Percentiles rank a stretch among this genome's conserved stretches.
These are phyloP conservation scores for Vanrija humicola DNA, from an alignment of 1,284 basidiomycete genomes.

Conservation along the genomic window DNA sequence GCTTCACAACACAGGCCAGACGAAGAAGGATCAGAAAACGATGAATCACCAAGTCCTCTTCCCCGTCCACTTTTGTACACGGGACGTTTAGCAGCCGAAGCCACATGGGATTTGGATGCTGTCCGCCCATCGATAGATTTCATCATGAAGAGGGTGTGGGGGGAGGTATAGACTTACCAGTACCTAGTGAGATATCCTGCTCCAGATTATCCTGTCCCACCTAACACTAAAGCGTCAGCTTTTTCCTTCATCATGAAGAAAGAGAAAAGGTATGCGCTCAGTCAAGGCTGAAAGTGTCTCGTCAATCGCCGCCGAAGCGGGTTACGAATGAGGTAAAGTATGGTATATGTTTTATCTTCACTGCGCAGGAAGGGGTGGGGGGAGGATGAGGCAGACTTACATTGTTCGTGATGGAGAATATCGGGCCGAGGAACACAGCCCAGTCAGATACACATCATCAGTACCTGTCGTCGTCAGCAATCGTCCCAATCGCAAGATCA, in stretches of 20 bases:
- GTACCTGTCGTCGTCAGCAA: constrained; percentile 9
- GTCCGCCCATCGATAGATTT: constrained; percentile 47
- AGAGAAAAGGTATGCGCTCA: constrained; percentile 29
- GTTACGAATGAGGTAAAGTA: constrained; percentile 48
- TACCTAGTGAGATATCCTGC: background rate
- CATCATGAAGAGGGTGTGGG: constrained; percentile 22
- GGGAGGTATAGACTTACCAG: background rate
- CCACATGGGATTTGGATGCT: constrained; percentile 32
- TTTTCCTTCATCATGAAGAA: background rate
- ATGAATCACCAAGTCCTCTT: constrained; percentile 42
- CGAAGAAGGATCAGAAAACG: constrained; percentile 31
- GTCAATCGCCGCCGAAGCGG: constrained; percentile 37
- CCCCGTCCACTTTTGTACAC: constrained; percentile 47
- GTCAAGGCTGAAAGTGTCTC: constrained; percentile 48
- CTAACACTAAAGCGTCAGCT: background rate
- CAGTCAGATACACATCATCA: background rate
- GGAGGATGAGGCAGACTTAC: background rate
- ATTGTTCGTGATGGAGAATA: too few relatives aligned
- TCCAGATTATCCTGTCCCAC: too few relatives aligned
- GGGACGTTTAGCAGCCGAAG: constrained; percentile 36
- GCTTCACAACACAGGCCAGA: background rate
- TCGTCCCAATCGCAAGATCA: background rate
- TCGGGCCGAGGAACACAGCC: background rate
- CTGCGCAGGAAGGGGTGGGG: constrained; percentile 17
- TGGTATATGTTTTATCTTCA: constrained; percentile 44